These are phyloP conservation scores for Penicillium dipodomyicola DNA, from an alignment of 495 filamentous ascomycete species.

Conservation along the genomic window DNA sequence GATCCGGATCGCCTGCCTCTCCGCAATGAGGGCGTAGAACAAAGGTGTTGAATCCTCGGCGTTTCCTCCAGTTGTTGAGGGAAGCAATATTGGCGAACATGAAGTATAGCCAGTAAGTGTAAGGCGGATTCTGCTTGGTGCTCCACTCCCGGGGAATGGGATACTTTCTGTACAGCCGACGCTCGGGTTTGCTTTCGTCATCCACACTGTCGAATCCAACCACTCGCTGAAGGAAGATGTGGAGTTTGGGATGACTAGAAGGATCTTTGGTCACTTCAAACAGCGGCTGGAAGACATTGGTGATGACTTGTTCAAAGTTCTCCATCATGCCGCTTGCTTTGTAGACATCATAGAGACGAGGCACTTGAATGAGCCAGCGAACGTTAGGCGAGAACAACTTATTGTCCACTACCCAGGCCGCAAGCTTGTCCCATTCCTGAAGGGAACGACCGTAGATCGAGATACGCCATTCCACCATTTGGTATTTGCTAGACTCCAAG, in stretches of 20 bases:
- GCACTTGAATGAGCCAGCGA: slow-evolving; percentile 94
- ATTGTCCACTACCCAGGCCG: slow-evolving; percentile 98
- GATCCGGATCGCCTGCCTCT: slow-evolving; percentile 94
- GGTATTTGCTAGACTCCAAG: slow-evolving; percentile 97
- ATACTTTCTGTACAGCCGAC: slow-evolving; percentile 88
- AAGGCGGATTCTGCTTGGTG: slow-evolving; percentile 91
- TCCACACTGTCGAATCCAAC: slow-evolving; percentile 97
- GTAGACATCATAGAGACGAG: slow-evolving; percentile 93
- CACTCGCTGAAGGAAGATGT: slow-evolving; percentile 91
- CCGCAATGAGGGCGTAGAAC: slow-evolving; percentile 91
- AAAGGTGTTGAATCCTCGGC: slow-evolving; percentile 93
- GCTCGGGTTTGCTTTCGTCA: slow-evolving; percentile 94
- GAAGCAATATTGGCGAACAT: slow-evolving; percentile 92
- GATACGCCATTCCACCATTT: slow-evolving; percentile 99
- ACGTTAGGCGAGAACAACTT: slow-evolving; percentile 97
- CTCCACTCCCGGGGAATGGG: slow-evolving; percentile 86
- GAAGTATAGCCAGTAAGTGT: slow-evolving; percentile 99
- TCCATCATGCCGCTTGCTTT: slow-evolving; percentile 82
- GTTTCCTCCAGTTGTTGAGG: slow-evolving; percentile 86
- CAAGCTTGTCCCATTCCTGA: slow-evolving; percentile 97
- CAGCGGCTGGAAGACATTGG: slow-evolving; percentile 88
- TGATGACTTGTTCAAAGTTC: slow-evolving; percentile 84
- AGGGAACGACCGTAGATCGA: slow-evolving; percentile 90
- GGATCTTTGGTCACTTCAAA: slow-evolving; percentile 94
- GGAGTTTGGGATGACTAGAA: slow-evolving; percentile 81